Conservation (phyloP, 2,329 filamentous ascomycete genomes). For the Penicillium italicum region DNA sequence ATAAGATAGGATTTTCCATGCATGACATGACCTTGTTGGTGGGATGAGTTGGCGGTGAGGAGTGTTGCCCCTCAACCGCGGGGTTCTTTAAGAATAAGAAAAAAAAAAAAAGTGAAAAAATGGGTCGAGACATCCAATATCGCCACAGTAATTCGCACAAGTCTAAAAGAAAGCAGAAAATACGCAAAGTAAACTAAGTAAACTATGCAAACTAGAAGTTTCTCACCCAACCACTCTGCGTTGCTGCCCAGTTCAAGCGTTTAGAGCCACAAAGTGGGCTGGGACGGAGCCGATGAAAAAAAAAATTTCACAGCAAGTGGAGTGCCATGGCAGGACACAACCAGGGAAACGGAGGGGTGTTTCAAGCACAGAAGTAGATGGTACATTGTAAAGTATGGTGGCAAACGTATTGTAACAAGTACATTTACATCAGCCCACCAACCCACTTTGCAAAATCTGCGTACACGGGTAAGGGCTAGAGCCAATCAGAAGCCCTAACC, state of each 20-base stretch:
- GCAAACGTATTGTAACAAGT: neutral
- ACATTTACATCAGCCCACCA: conserved; percentile 9
- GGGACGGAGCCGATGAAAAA: conserved; percentile 16
- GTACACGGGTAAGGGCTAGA: conserved; percentile 16
- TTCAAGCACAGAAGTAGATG: conserved; percentile 1
- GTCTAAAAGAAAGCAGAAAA: neutral
- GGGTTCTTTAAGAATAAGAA: conserved; percentile 4
- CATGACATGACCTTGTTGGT: conserved; percentile 17
- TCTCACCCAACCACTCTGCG: conserved; percentile 27
- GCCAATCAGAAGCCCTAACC: conserved; percentile 27
- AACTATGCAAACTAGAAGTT: conserved; percentile 12
- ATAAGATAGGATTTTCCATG: neutral
- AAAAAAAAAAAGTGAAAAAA: neutral
- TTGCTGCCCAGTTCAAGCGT: conserved; percentile 37
- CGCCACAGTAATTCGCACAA: neutral
- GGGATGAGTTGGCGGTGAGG: conserved; percentile 24
- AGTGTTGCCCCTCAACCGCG: conserved; percentile 18
- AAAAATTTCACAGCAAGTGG: conserved; percentile 28
- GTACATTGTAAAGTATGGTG: conserved; percentile 7
- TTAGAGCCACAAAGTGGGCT: conserved; percentile 17
- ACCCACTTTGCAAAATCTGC: conserved; percentile 34
- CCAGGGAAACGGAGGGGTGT: conserved; percentile 26
- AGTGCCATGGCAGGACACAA: conserved; percentile 20
- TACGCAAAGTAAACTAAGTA: conserved; percentile 9
- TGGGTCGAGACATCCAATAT: neutral